These are phyloP conservation scores for Hapsidospora chrysogenum DNA, from an alignment of 495 filamentous ascomycete genomes.

Conservation along the genomic window DNA sequence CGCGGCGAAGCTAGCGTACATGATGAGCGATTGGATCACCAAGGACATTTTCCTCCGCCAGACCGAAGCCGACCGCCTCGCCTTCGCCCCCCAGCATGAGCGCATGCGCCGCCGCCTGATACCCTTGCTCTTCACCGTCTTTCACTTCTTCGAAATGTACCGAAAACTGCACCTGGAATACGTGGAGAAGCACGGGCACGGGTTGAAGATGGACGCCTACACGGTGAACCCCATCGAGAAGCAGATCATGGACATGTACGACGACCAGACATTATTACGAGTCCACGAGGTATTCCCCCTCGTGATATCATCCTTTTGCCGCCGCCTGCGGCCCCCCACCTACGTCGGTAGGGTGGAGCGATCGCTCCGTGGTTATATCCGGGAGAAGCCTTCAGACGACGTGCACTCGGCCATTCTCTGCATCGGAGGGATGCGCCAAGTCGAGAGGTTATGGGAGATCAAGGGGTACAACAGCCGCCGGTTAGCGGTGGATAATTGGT, in stretches of 20 bases:
- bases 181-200: slow-evolving; percentile 24
- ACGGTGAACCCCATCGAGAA: slow-evolving; percentile 35
- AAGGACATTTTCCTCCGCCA: slow-evolving; percentile 37
- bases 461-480: slow-evolving; percentile 39
- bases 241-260: slow-evolving; percentile 38
- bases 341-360: slow-evolving; percentile 38
- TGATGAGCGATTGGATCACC: slow-evolving; percentile 38
- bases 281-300: slow-evolving; percentile 39
- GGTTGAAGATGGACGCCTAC: slow-evolving; percentile 19
- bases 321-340: slow-evolving; percentile 35
- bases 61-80: slow-evolving; percentile 26
- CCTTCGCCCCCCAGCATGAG: slow-evolving; percentile 35
- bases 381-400: slow-evolving; percentile 36
- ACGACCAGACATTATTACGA: slow-evolving; percentile 33
- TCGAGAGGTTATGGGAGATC: slow-evolving; percentile 39
- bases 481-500: slow-evolving; percentile 36
- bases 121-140: slow-evolving; percentile 36
- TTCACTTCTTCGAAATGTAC: slow-evolving; percentile 43
- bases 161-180: slow-evolving; percentile 35
- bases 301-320: slow-evolving; percentile 36
- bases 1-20: slow-evolving; percentile 31
- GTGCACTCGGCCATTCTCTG: slow-evolving; percentile 36
- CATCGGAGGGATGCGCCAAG: slow-evolving; percentile 36
- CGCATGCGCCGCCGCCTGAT: slow-evolving; percentile 39
- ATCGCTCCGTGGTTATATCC: slow-evolving; percentile 37